Conservation (phyloP, 305 asterid genomes). For the Plantago lanceolata region DNA sequence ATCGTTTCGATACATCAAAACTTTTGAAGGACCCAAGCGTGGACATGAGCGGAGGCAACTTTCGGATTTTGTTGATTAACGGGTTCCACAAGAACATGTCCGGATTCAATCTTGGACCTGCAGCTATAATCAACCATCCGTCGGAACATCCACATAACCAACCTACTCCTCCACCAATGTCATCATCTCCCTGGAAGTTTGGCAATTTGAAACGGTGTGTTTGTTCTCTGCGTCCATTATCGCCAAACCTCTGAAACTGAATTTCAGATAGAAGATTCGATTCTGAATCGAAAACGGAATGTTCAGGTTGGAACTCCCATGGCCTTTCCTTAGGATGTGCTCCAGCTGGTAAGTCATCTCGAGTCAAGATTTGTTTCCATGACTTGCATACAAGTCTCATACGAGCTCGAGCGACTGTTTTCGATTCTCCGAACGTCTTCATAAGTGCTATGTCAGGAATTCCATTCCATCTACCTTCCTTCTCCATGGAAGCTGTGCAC, state of each 20-base stretch:
- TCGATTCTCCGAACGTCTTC: not conserved
- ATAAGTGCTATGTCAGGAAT: not conserved
- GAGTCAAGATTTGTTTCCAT: not conserved
- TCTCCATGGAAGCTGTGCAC: too few relatives aligned
- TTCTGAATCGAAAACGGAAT: not conserved
- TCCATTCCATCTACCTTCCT: not conserved
- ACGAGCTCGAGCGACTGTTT: not conserved
- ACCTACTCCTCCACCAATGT: not conserved
- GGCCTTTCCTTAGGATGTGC: not conserved
- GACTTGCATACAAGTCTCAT: not conserved
- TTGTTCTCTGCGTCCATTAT: not conserved
- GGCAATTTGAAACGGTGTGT: not conserved
- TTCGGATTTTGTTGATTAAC: not conserved
- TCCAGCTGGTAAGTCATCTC: not conserved
- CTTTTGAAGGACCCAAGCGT: not conserved
- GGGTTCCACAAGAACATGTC: slow-evolving; percentile 4
- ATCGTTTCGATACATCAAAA: not conserved
- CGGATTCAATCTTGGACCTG: not conserved
- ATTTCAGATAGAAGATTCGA: too few relatives aligned
- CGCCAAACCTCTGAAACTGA: not conserved
- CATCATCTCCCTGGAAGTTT: not conserved
- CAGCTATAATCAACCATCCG: not conserved
- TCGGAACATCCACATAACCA: not conserved
- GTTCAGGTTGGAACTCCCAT: not conserved
- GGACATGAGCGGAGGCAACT: not conserved